Evolutionary conservation across 139 green algal species (phyloP).

Genomic region (Auxenochlorella pyrenoidosa): DNA sequence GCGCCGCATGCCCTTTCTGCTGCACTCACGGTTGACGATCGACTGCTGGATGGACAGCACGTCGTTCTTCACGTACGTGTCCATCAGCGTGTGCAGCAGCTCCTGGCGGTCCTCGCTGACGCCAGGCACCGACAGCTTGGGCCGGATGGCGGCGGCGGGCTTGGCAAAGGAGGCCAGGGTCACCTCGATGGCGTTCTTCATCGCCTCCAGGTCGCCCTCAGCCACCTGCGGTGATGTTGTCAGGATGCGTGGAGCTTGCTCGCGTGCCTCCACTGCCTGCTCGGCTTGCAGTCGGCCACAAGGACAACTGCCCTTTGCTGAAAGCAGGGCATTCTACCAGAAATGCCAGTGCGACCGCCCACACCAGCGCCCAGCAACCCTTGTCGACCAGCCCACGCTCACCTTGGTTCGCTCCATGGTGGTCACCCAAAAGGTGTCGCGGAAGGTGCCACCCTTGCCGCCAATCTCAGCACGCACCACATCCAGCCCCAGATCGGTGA

Average conservation of each 20-base stretch:
- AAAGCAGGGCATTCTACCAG: neutral
- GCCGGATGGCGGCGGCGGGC: conserved; percentile 19
- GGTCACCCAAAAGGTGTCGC: conserved; percentile 90
- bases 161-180: conserved; percentile 2
- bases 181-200: conserved; percentile 40
- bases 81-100: conserved; percentile 62
- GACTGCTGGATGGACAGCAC: conserved; percentile 95
- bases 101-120: conserved; percentile 35
- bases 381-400: no score
- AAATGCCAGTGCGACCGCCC: neutral
- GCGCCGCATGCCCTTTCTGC: no score
- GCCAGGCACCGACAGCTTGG: conserved; percentile 42
- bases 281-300: no score
- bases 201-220: conserved; percentile 4
- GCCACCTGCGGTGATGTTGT: neutral
- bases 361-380: no score
- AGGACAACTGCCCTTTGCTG: no score
- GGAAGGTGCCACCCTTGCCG: conserved; percentile 49
- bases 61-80: conserved; percentile 96
- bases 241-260: neutral
- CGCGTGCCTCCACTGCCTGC: neutral
- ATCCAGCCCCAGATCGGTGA: conserved; percentile 87
- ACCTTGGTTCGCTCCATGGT: conserved; percentile 43
- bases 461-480: conserved; percentile 69
- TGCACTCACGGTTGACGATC: conserved; percentile 86